Evolutionary conservation across 208 protist genomes (phyloP).

Genomic region (Wallacemonas sp.): DNA sequence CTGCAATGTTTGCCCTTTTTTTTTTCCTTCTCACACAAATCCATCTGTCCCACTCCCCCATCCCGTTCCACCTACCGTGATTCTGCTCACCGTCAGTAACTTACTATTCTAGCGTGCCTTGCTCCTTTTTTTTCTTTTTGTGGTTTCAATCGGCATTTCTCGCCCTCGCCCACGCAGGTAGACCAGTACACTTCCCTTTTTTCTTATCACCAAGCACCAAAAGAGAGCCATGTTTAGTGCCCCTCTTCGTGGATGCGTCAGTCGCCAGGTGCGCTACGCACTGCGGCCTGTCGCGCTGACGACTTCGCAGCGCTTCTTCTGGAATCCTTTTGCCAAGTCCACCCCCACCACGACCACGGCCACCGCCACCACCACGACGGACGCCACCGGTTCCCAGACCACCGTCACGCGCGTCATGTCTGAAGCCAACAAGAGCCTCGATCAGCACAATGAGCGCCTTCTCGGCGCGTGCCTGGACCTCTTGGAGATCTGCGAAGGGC

Average conservation of each 20-base stretch:
- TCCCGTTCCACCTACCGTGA: too few species aligned
- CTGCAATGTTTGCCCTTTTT: too few species aligned
- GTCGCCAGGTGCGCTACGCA: not conserved
- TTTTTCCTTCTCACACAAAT: too few species aligned
- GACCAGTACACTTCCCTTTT: too few species aligned
- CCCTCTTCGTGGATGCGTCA: not conserved
- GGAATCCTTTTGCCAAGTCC: constrained; percentile 48
- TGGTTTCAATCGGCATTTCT: too few species aligned
- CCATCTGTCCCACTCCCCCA: too few species aligned
- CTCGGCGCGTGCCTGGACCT: constrained; percentile 72
- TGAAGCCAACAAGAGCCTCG: constrained; percentile 45
- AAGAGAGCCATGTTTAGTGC: not conserved
- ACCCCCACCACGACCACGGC: not conserved
- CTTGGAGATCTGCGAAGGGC: constrained; percentile 44
- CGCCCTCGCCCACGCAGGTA: too few species aligned
- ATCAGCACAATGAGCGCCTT: constrained; percentile 69
- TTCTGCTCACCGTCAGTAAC: too few species aligned
- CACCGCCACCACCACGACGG: not conserved
- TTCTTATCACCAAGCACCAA: too few species aligned
- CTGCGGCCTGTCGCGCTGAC: not conserved
- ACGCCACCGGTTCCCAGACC: not conserved
- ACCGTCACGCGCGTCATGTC: constrained; percentile 26
- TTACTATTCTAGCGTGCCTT: too few species aligned
- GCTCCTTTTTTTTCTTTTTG: too few species aligned
- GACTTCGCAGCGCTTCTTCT: constrained; percentile 33